Conservation (phyloP, 208 protist genomes). For the Leishmania tarentolae region DNA sequence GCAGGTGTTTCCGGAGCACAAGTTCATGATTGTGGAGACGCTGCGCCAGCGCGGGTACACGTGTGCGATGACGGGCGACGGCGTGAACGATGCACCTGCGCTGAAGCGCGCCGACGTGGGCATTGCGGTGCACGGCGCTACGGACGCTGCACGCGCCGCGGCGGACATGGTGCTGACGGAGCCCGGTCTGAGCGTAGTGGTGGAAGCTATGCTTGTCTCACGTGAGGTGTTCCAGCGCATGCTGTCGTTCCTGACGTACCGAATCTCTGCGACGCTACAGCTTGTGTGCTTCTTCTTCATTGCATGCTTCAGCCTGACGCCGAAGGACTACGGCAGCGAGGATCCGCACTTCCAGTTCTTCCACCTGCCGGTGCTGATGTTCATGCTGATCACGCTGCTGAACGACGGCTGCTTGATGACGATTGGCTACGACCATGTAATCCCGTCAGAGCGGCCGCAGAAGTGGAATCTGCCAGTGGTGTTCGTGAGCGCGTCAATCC, state of each 20-base stretch:
- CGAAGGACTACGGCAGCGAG: constrained; percentile 61
- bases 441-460: constrained; percentile 57
- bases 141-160: constrained; percentile 92
- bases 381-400: constrained; percentile 92
- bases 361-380: constrained; percentile 87
- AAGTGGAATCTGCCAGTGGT: constrained; percentile 69
- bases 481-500: constrained; percentile 63
- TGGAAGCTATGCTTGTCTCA: constrained; percentile 91
- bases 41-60: constrained; percentile 90
- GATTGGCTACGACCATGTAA: constrained; percentile 74
- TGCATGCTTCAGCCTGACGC: constrained; percentile 73
- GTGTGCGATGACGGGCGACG: constrained; percentile 97
- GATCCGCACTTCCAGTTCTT: constrained; percentile 81
- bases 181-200: constrained; percentile 92
- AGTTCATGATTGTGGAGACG: constrained; percentile 94
- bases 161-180: constrained; percentile 96
- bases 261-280: constrained; percentile 80
- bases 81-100: constrained; percentile 35
- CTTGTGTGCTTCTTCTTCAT: constrained; percentile 89
- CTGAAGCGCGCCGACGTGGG: constrained; percentile 96
- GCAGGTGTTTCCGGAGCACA: constrained; percentile 96
- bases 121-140: constrained; percentile 95
- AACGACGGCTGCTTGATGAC: constrained; percentile 81
- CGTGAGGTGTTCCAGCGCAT: constrained; percentile 96
- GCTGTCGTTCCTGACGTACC: constrained; percentile 87